A percentile compares a stretch with the other conserved stretches of the same genome.
phyloP scores from a whole-genome alignment of 345 rosid genomes.

The Draba incana region DNA sequence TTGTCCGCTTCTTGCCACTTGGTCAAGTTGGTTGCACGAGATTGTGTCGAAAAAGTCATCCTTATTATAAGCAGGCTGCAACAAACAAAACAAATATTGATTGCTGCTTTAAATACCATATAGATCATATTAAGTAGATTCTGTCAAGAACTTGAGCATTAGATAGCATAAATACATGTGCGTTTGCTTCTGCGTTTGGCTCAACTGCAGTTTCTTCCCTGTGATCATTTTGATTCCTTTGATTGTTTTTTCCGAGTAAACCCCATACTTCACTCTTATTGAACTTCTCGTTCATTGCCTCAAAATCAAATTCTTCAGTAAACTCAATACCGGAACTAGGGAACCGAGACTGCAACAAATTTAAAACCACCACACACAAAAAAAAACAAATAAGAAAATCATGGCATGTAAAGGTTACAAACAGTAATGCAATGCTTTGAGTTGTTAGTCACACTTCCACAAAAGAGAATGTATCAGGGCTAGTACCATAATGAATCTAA shows the following conservation, averaged over 20 bases:
- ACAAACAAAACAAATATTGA: conserved; percentile 20
- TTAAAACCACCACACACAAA: conserved; percentile 21
- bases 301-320: conserved; percentile 72
- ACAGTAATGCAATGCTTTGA: neutral
- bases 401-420: conserved; percentile 4
- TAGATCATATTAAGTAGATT: neutral
- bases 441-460: conserved; percentile 20
- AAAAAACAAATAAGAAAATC: neutral
- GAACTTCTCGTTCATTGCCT: conserved; percentile 76
- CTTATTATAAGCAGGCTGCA: conserved; percentile 81
- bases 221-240: conserved; percentile 43
- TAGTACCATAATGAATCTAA: conserved; percentile 7
- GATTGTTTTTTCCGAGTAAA: conserved; percentile 52
- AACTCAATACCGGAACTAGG: conserved; percentile 39
- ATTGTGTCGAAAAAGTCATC: conserved; percentile 91
- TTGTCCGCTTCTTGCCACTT: conserved; percentile 46
- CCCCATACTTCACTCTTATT: conserved; percentile 74
- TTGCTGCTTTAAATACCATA: conserved; percentile 4
- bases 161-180: conserved; percentile 17
- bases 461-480: neutral
- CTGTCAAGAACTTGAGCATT: conserved; percentile 22
- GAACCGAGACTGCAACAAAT: conserved; percentile 44
- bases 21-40: conserved; percentile 57
- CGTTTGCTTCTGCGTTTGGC: conserved; percentile 30
- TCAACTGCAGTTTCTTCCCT: conserved; percentile 51